Conservation (phyloP, 768 basidiomycete genomes). For the Xerocomellus intermedius region DNA sequence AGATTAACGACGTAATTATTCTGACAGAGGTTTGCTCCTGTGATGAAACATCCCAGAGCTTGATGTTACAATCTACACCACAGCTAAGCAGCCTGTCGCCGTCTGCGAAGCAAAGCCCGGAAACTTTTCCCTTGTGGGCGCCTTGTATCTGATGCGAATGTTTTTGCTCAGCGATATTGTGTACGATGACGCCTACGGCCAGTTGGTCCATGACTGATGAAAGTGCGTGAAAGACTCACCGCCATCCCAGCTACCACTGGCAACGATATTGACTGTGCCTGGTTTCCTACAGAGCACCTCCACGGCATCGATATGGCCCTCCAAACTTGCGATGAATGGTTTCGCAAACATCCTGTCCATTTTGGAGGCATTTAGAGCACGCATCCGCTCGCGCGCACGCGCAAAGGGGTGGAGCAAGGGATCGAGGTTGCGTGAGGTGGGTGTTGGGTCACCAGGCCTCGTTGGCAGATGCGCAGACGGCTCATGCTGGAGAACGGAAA, state of each 20-base stretch:
- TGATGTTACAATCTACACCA: constrained; percentile 79
- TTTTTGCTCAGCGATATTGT: constrained; percentile 65
- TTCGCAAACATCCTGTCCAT: constrained; percentile 98
- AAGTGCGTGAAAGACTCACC: constrained; percentile 47
- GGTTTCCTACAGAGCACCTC: constrained; percentile 77
- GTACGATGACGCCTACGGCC: constrained; percentile 73
- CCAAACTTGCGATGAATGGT: constrained; percentile 85
- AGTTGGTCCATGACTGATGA: background rate
- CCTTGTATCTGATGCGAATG: constrained; percentile 55
- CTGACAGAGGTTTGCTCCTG: constrained; percentile 42
- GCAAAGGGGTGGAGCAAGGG: constrained; percentile 96
- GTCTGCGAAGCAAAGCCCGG: constrained; percentile 75
- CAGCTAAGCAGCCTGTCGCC: constrained; percentile 68
- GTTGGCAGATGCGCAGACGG: constrained; percentile 70
- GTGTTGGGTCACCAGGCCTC: constrained; percentile 81
- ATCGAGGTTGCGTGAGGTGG: constrained; percentile 87
- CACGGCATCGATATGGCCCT: constrained; percentile 94
- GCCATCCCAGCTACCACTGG: constrained; percentile 95
- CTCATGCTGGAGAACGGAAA: constrained; percentile 83
- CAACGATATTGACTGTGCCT: constrained; percentile 71
- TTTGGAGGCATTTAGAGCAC: constrained; percentile 93
- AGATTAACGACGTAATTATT: background rate
- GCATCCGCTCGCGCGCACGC: constrained; percentile 86
- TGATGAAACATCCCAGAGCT: constrained; percentile 64
- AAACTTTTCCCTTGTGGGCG: constrained; percentile 84